phyloP scores from a whole-genome alignment of 208 protist species.

The Jaenimonas drosophilae region DNA sequence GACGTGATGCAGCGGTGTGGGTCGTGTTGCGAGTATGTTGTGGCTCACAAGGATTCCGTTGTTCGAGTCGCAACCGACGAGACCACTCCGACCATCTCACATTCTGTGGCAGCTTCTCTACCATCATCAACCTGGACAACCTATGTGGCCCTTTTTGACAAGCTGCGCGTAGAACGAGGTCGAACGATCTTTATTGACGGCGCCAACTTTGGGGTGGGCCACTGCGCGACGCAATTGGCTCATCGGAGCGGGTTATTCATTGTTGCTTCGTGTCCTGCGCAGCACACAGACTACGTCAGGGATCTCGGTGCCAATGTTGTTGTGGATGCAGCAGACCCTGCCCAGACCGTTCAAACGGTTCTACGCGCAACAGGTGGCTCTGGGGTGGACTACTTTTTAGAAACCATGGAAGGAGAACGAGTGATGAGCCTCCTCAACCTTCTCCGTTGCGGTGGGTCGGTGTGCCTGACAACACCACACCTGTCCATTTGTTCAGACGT shows the following conservation, averaged over 20 bases:
- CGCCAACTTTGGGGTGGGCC: constrained; percentile 20
- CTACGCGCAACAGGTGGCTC: constrained; percentile 13
- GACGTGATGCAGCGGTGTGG: constrained; percentile 16
- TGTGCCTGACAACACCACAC: constrained; percentile 11
- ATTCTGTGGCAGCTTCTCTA: constrained; percentile 13
- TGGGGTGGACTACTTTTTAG: constrained; percentile 33
- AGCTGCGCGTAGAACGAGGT: constrained; percentile 17
- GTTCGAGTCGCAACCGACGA: constrained; percentile 22
- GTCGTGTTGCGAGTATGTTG: constrained; percentile 57
- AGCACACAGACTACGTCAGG: constrained; percentile 12
- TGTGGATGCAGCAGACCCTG: constrained; percentile 16
- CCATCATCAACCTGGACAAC: constrained; percentile 19
- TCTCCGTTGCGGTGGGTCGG: constrained; percentile 18
- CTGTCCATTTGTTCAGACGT: constrained; percentile 3
- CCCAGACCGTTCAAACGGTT: constrained; percentile 7
- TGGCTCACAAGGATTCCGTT: constrained; percentile 31
- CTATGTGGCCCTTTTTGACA: constrained; percentile 36
- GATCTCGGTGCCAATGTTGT: constrained; percentile 19
- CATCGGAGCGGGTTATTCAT: constrained; percentile 17
- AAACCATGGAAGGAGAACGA: constrained; percentile 6
- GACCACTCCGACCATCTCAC: constrained; percentile 1
- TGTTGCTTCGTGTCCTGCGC: constrained; percentile 15
- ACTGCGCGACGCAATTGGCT: constrained; percentile 21
- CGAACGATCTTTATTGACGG: constrained; percentile 31
- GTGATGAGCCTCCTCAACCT: constrained; percentile 7